A percentile compares a stretch with the other conserved stretches of the same genome.
Evolutionary conservation across 495 filamentous ascomycete species (phyloP).

Genomic region (Xylaria longipes): DNA sequence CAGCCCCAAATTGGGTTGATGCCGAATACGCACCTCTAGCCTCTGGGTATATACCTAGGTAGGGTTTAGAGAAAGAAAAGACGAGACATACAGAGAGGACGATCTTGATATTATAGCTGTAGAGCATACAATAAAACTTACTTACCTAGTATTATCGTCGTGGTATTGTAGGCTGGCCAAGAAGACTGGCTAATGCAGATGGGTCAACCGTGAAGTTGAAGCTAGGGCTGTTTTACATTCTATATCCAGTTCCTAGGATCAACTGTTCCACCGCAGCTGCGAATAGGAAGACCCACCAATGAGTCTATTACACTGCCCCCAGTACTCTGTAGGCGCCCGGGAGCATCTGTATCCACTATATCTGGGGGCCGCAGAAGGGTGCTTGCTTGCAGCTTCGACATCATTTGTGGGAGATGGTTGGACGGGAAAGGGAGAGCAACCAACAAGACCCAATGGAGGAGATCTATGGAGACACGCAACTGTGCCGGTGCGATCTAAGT

Average conservation of each 20-base stretch:
- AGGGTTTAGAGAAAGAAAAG: background rate
- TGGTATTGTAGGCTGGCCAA: background rate
- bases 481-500: background rate
- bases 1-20: background rate
- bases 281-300: background rate
- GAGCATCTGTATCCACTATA: constrained; percentile 1
- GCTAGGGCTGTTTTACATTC: background rate
- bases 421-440: background rate
- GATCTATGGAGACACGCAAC: background rate
- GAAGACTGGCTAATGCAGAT: background rate
- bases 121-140: background rate
- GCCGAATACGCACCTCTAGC: background rate
- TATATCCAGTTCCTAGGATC: background rate
- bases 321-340: constrained; percentile 3
- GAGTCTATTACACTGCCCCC: constrained; percentile 22
- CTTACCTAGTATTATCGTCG: background rate
- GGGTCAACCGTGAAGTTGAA: background rate
- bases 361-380: constrained; percentile 7
- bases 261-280: background rate
- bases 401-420: background rate
- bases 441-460: background rate
- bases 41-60: background rate
- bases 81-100: background rate
- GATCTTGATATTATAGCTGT: background rate
- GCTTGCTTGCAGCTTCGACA: background rate